phyloP scores from a whole-genome alignment of 352 stramenopile species.

The Phytophthora parvispora region DNA sequence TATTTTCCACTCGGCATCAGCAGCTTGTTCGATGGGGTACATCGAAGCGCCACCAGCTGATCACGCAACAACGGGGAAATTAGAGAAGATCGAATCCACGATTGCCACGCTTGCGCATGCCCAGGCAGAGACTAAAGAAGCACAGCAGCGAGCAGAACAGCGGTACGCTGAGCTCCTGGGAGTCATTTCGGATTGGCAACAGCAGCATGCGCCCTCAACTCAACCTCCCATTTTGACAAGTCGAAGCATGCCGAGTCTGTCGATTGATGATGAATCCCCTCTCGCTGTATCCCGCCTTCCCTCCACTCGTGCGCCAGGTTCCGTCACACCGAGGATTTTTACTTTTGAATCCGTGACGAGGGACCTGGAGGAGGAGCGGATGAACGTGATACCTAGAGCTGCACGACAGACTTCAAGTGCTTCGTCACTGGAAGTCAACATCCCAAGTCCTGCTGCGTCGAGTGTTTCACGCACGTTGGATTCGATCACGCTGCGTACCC shows the following conservation, averaged over 20 bases:
- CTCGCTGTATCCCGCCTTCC: neutral
- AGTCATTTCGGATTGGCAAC: slow-evolving; percentile 29
- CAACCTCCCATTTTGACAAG: slow-evolving; percentile 10
- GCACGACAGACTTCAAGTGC: neutral
- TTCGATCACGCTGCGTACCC: slow-evolving; percentile 22
- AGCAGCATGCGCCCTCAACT: slow-evolving; percentile 6
- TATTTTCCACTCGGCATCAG: slow-evolving; percentile 8
- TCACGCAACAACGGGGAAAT: slow-evolving; percentile 33
- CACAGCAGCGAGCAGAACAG: slow-evolving; percentile 41
- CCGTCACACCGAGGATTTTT: slow-evolving; percentile 42
- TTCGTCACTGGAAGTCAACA: slow-evolving; percentile 8
- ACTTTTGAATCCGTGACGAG: slow-evolving; percentile 47
- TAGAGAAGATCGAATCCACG: slow-evolving; percentile 62
- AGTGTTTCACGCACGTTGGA: slow-evolving; percentile 5
- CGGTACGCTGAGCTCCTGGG: slow-evolving; percentile 51
- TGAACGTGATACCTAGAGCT: neutral
- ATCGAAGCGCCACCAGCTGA: slow-evolving; percentile 11
- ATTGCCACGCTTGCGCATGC: slow-evolving; percentile 44
- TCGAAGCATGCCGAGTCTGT: slow-evolving; percentile 8
- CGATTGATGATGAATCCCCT: slow-evolving; percentile 1
- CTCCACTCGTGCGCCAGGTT: slow-evolving; percentile 14
- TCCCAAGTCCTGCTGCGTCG: slow-evolving; percentile 4
- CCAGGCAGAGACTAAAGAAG: slow-evolving; percentile 60
- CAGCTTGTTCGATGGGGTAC: neutral
- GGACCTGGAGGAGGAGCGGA: slow-evolving; percentile 3